Base-by-base conservation (phyloP, 768 basidiomycete genomes). In the Myochromella boudieri region DNA sequence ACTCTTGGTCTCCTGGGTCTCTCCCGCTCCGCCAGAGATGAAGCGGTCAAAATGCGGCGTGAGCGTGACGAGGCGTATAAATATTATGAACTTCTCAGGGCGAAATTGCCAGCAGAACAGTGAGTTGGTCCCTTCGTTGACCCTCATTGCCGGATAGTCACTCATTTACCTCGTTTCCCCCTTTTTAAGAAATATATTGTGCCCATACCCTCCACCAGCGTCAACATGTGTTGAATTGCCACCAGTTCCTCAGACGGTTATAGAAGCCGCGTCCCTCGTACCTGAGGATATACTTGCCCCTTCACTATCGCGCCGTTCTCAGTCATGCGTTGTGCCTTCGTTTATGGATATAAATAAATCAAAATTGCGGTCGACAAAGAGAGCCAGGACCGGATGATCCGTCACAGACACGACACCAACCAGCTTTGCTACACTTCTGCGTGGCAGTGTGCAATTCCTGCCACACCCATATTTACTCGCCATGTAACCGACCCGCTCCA, bases 1-100 rank as follows among this genome's bases (percentile, higher is more conserved):
- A 79, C 73, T 38, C 57, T 75, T 10, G 70, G 69, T 42, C 67
- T 78, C 26, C 60, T 78, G n/a, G 67, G 68, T 37, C 63, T 77
- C 43, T 66, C 71, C 18, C 68, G 69, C 33, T 60, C 64, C 15
- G 66, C 74, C 3, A 67, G 68, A 34, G 71, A 77, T 41, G 65
- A 72, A 47, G 72, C 68, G 7, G 51, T 67, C 20, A 62, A 68
- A 25, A 61, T 73, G 33, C 66, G 66, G 34, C 62, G 61, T 17
- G 74, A 77, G 49, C 63, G 60, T 26, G 66, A 70, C 28, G 67
- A 70, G 27, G 59, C 78, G 11, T 60, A 62, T 42, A 64, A 42
- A 34, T 66, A 66, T 47, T 71, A 68, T 36, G 38, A 42, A 22
- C 22, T 44, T 48, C 42, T 57, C 4, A 33, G 37, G 15, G 34